Conservation (phyloP, 129 eudicot species). For the Flaveria robusta region DNA sequence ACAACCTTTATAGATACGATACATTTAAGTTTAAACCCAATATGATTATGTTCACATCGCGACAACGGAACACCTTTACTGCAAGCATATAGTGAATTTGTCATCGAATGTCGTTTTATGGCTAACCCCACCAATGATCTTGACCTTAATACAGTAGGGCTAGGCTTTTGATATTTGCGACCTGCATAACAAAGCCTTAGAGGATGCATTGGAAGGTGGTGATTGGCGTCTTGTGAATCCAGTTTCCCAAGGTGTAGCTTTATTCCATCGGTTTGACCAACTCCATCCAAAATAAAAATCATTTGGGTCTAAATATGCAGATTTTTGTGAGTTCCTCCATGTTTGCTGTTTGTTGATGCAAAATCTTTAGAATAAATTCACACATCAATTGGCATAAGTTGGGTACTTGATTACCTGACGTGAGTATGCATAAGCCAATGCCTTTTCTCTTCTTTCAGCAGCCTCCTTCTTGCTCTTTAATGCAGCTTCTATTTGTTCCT, state of each 20-base stretch:
- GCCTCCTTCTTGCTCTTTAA: constrained; percentile 61
- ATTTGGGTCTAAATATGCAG: constrained; percentile 61
- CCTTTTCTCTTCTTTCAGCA: constrained; percentile 77
- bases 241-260: constrained; percentile 59
- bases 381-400: background rate
- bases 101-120: constrained; percentile 60
- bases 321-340: constrained; percentile 62
- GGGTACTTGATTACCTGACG: constrained; percentile 53
- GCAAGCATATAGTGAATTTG: constrained; percentile 42
- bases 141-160: constrained; percentile 29
- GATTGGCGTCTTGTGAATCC: constrained; percentile 49
- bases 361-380: background rate
- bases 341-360: constrained; percentile 49
- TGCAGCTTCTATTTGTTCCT: constrained; percentile 71
- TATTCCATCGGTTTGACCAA: constrained; percentile 85
- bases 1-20: constrained; percentile 17
- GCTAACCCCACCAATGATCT: constrained; percentile 37
- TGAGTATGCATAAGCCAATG: constrained; percentile 71
- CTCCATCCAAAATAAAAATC: constrained; percentile 87
- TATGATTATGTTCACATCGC: constrained; percentile 1
- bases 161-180: constrained; percentile 27
- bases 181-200: constrained; percentile 28
- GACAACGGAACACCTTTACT: constrained; percentile 43
- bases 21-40: constrained; percentile 10
- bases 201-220: constrained; percentile 53